Conservation (phyloP, 148 eudicot genomes). For the Vaccinium macrocarpon region DNA sequence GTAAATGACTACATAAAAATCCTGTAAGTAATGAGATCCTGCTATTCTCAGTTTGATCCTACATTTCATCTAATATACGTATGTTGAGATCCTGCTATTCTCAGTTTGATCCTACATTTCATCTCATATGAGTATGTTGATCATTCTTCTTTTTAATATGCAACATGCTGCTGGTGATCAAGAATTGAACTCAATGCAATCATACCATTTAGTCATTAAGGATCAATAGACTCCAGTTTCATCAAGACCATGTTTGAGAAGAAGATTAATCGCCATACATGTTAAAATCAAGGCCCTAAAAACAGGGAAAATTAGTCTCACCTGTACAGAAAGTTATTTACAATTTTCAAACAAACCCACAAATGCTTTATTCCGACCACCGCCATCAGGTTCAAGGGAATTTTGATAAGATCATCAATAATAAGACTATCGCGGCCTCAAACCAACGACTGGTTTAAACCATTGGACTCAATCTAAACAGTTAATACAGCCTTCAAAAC, state of each 20-base stretch:
- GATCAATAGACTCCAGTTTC: background rate
- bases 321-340: background rate
- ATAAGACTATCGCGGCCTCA: background rate
- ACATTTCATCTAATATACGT: background rate
- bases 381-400: background rate
- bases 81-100: background rate
- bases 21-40: background rate
- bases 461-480: background rate
- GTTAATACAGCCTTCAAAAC: background rate
- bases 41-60: too few relatives aligned
- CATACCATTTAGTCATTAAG: background rate
- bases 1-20: background rate
- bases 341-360: background rate
- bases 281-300: background rate
- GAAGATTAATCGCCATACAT: background rate
- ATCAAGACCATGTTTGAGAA: background rate
- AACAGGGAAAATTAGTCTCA: constrained; percentile 4
- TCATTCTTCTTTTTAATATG: background rate
- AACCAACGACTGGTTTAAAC: background rate
- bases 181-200: background rate
- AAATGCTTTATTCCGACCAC: constrained; percentile 7
- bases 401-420: background rate
- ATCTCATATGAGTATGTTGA: background rate
- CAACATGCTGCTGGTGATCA: background rate
- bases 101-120: background rate